A percentile compares a stretch with the other conserved stretches of the same genome.
phyloP scores from a whole-genome alignment of 176 grass and related monocot species.

The Aegilops umbellulata region DNA sequence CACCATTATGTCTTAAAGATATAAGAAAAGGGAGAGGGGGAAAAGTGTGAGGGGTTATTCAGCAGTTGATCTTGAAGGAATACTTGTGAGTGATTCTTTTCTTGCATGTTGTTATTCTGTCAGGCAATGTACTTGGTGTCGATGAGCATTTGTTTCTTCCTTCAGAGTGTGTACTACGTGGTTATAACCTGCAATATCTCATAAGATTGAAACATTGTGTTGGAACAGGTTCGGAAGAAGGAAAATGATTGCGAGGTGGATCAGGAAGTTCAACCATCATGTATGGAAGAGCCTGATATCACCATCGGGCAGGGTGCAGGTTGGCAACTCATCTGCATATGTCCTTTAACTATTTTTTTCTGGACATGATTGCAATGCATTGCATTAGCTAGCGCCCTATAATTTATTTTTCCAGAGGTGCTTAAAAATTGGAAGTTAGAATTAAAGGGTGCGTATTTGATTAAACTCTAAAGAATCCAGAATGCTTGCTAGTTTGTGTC shows the following conservation, averaged over 20 bases:
- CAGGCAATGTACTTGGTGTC: background rate
- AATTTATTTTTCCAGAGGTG: background rate
- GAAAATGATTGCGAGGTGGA: slow-evolving; percentile 37
- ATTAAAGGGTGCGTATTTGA: background rate
- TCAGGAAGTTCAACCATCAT: slow-evolving; percentile 30
- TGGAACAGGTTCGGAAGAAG: slow-evolving; percentile 63
- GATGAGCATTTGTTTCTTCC: background rate
- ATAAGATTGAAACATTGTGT: background rate
- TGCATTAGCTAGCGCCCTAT: background rate
- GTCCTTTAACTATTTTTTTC: background rate
- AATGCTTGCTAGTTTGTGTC: background rate
- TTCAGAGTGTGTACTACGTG: background rate
- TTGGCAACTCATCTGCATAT: slow-evolving; percentile 4
- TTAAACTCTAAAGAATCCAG: background rate
- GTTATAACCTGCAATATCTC: background rate
- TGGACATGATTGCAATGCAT: background rate
- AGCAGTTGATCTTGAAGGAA: slow-evolving; percentile 94
- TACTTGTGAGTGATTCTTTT: slow-evolving; percentile 57
- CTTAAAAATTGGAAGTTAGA: background rate
- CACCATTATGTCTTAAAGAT: slow-evolving; percentile 45
- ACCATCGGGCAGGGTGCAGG: slow-evolving; percentile 46
- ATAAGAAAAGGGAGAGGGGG: slow-evolving; percentile 90
- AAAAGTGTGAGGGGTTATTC: slow-evolving; percentile 79
- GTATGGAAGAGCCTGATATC: slow-evolving; percentile 44
- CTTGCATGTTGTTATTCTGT: background rate